A percentile compares a stretch with the other conserved stretches of the same genome.
Conservation (phyloP, 257 asterid genomes). For the Parsonsia alboflavescens region DNA sequence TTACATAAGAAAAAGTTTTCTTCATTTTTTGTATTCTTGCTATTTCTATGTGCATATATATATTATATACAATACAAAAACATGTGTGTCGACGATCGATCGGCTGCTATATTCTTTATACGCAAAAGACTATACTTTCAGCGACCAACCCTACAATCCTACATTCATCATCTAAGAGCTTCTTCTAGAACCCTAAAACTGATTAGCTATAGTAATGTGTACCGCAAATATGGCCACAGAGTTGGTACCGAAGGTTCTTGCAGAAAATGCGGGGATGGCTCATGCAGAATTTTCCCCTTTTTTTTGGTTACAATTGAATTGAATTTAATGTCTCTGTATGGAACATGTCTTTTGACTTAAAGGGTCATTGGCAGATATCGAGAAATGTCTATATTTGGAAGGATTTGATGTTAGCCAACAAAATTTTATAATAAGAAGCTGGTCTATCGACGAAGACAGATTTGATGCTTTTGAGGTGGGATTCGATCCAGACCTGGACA, state of each 20-base stretch:
- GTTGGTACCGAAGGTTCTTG: conserved; percentile 35
- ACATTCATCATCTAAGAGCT: not conserved
- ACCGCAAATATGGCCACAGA: conserved; percentile 5
- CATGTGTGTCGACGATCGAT: conserved; percentile 1
- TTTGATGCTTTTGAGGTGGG: conserved; percentile 15
- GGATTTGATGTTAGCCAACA: conserved; percentile 21
- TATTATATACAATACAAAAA: not conserved
- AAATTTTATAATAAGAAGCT: not conserved
- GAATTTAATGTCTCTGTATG: conserved; percentile 25
- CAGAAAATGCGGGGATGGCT: conserved; percentile 33
- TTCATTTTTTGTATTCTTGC: no score
- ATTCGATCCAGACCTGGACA: conserved; percentile 1
- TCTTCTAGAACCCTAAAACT: conserved; percentile 14
- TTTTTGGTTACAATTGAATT: not conserved
- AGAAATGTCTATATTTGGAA: conserved; percentile 20
- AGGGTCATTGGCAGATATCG: conserved; percentile 23
- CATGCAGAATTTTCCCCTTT: conserved; percentile 8
- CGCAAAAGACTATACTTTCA: not conserved
- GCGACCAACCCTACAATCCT: conserved; percentile 11
- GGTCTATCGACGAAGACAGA: conserved; percentile 7
- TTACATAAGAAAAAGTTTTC: conserved; percentile 1
- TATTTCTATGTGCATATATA: not conserved
- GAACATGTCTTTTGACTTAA: conserved; percentile 38
- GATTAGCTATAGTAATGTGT: not conserved
- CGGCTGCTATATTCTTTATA: not conserved